Base-by-base conservation (phyloP, 2,329 filamentous ascomycete species). In the Aspergillus viridinutans region DNA sequence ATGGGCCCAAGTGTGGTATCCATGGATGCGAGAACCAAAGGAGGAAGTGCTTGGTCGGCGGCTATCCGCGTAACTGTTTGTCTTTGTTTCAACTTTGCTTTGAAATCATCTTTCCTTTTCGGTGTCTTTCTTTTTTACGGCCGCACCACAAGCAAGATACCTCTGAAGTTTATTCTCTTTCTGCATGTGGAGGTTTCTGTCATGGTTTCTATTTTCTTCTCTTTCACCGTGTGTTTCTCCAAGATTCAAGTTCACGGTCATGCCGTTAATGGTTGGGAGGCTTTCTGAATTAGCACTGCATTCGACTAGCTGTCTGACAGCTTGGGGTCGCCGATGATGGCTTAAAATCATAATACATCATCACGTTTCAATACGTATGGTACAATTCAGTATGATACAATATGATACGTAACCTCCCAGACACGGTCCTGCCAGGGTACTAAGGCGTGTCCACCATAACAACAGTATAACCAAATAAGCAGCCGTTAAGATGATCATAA, bases 11-110 rank as follows among this genome's bases (percentile, higher is more conserved):
- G 63, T 73, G 21, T 73, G 75, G 67, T 78, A 74, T 67, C 71
- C 73, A 23, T 78, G 76, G 76, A 78, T 78, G 76, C 68, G 67
- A 10, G 69, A 72, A 61, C 61, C 58, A 53, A 67, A 60, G 50
- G 69, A 69, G 25, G 56, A 67, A 40, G 67, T 66, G 4, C 28
- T 63, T 35, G 56, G 52, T 38, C 58, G 58, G 59, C 59, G 58
- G 21, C 49, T 65, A 25, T 49, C 57, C 20, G 54, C 58, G 28
- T 66, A 45, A 57, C 23, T 25, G n/a, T 25, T 43, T 52, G 23
- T 49, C 25, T 56, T 50, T 50, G 12, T 28, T 52, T 45, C 32
- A 38, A 7, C 32, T 7, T 38, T 14, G 32, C 32, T 17, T 17
- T 17, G 32, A 3, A 38, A 17, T 38, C 4, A 3, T 29, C 12